These are phyloP conservation scores for Saccharomycopsis sp. DNA, from an alignment of 805 yeast genomes.

Conservation along the genomic window DNA sequence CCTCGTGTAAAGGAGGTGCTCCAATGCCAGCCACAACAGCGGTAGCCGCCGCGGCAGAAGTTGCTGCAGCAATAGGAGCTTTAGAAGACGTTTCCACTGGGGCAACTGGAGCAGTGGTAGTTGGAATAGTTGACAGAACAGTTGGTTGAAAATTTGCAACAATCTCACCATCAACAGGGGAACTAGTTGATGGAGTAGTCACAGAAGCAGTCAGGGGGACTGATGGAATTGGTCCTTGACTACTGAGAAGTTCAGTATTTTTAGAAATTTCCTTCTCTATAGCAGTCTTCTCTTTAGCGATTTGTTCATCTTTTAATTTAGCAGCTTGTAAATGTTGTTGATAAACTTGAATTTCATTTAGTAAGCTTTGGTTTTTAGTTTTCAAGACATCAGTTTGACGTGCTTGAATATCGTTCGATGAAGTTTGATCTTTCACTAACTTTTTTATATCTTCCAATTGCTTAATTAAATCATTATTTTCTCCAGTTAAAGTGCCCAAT, in stretches of 20 bases:
- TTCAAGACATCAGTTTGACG: constrained; percentile 67
- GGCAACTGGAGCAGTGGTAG: constrained; percentile 18
- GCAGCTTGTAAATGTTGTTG: constrained; percentile 35
- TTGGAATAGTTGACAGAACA: constrained; percentile 1
- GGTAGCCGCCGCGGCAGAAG: constrained; percentile 27
- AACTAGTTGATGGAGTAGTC: constrained; percentile 13
- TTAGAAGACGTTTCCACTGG: constrained; percentile 16
- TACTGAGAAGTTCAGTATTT: constrained; percentile 17
- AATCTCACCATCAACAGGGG: constrained; percentile 21
- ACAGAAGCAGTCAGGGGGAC: no score
- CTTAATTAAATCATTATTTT: constrained; percentile 50
- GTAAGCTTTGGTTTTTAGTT: constrained; percentile 38
- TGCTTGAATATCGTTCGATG: constrained; percentile 55
- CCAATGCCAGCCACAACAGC: constrained; percentile 24
- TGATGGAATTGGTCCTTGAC: no score
- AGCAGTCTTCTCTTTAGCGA: constrained; percentile 33
- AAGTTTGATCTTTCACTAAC: constrained; percentile 55
- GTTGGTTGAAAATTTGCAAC: no score
- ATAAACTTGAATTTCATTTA: constrained; percentile 35
- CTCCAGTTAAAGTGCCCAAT: constrained; percentile 59
- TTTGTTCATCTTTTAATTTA: constrained; percentile 32
- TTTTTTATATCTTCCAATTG: constrained; percentile 45
- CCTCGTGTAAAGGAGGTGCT: not conserved
- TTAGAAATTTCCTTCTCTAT: constrained; percentile 33
- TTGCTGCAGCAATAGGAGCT: constrained; percentile 27